Percentiles rank a stretch among this genome's conserved stretches.
phyloP scores from a whole-genome alignment of 2,329 filamentous ascomycete genomes.

The Elsinoe ampelina region DNA sequence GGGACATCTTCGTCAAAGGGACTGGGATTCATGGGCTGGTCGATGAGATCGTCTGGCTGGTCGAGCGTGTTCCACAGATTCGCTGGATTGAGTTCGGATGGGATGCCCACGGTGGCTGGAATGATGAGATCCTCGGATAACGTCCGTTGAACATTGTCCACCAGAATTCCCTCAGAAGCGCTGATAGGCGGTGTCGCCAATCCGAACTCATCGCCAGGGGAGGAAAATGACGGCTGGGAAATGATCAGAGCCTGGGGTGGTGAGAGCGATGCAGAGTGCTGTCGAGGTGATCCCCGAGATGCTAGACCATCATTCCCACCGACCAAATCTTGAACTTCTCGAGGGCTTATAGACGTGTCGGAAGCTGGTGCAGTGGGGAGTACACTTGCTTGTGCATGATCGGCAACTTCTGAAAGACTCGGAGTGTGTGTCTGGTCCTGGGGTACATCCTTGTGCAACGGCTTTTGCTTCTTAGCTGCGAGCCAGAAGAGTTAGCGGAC shows the following conservation, averaged over 20 bases:
- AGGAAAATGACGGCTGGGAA: neutral
- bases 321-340: neutral
- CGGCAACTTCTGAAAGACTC: neutral
- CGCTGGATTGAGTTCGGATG: neutral
- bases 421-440: neutral
- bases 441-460: neutral
- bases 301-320: neutral
- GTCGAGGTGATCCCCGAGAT: neutral
- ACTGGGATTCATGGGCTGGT: neutral
- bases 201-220: neutral
- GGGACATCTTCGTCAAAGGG: conserved; percentile 1
- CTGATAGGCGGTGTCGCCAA: neutral
- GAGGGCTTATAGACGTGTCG: neutral
- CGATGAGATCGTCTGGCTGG: neutral
- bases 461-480: conserved; percentile 1
- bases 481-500: neutral
- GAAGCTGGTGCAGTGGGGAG: neutral
- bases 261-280: neutral
- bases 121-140: neutral
- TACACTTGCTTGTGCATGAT: neutral
- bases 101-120: neutral
- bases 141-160: neutral
- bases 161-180: neutral
- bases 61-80: neutral
- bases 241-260: neutral